These are phyloP conservation scores for Xanthoceras sorbifolium DNA, from an alignment of 345 rosid species.

Conservation along the genomic window DNA sequence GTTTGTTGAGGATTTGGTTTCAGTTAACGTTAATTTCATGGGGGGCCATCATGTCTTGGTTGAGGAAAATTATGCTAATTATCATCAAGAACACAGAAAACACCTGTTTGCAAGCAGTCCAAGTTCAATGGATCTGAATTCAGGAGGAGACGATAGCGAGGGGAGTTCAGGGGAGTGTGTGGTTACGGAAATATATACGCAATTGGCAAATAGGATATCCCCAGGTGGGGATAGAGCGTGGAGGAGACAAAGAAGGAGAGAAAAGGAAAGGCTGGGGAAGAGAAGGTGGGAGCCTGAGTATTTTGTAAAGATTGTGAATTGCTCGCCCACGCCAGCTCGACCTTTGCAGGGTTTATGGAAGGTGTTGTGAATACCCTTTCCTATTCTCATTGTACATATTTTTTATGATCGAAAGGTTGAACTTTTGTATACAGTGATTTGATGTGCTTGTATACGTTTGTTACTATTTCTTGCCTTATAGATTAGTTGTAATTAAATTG, in stretches of 20 bases:
- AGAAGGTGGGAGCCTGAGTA: slow-evolving; percentile 82
- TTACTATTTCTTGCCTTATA: not conserved
- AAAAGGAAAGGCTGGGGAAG: slow-evolving; percentile 69
- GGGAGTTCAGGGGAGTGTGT: slow-evolving; percentile 56
- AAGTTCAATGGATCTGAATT: slow-evolving; percentile 35
- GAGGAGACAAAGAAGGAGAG: slow-evolving; percentile 83
- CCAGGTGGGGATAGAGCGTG: slow-evolving; percentile 54
- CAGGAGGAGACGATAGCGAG: slow-evolving; percentile 42
- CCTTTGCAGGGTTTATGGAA: slow-evolving; percentile 95
- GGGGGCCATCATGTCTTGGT: slow-evolving; percentile 64
- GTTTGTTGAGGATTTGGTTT: slow-evolving; percentile 43
- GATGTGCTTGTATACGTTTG: not conserved
- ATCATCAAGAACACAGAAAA: slow-evolving; percentile 17
- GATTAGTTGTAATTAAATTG: not conserved
- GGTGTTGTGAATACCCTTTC: slow-evolving; percentile 40
- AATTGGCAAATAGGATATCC: slow-evolving; percentile 75
- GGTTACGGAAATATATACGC: slow-evolving; percentile 69
- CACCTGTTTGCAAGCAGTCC: slow-evolving; percentile 36
- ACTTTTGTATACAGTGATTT: not conserved
- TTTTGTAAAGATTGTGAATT: slow-evolving; percentile 72
- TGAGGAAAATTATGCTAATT: slow-evolving; percentile 52
- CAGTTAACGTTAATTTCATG: slow-evolving; percentile 72
- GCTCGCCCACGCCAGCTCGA: slow-evolving; percentile 57
- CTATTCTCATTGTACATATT: not conserved
- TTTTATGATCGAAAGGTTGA: not conserved